phyloP scores from a whole-genome alignment of 257 asterid species.

The Solanum ahanhuiri region DNA sequence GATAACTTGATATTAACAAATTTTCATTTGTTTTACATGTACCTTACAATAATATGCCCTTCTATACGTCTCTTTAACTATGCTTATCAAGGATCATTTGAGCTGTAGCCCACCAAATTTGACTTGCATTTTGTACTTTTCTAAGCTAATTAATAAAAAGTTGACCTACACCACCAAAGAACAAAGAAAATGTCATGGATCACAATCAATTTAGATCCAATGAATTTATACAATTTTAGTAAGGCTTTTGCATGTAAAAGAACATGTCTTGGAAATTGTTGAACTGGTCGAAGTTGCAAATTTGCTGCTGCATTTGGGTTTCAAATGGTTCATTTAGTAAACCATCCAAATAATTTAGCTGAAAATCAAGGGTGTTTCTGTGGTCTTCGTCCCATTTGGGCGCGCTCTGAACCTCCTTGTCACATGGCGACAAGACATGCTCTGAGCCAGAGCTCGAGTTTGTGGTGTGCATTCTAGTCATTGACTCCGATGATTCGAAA shows the following conservation, averaged over 20 bases:
- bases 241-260: constrained; percentile 37
- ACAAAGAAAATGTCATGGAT: not conserved
- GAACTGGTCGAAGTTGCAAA: constrained; percentile 24
- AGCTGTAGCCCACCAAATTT: not conserved
- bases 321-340: constrained; percentile 42
- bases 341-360: constrained; percentile 31
- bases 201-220: not conserved
- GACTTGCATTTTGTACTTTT: not conserved
- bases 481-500: constrained; percentile 26
- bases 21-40: constrained; percentile 1
- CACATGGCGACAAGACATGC: constrained; percentile 26
- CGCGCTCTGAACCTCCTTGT: constrained; percentile 47
- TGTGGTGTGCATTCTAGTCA: constrained; percentile 27
- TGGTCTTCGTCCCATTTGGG: constrained; percentile 30
- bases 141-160: not conserved
- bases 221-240: constrained; percentile 7
- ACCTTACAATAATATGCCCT: not conserved
- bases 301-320: constrained; percentile 34
- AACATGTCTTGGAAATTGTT: constrained; percentile 44
- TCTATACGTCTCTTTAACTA: not conserved
- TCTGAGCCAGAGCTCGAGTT: constrained; percentile 48
- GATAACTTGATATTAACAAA: not conserved
- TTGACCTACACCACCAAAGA: not conserved
- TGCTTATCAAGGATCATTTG: not conserved
- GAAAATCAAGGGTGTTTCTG: constrained; percentile 28